These are phyloP conservation scores for Boechera retrofracta DNA, from an alignment of 345 rosid species.

Conservation along the genomic window DNA sequence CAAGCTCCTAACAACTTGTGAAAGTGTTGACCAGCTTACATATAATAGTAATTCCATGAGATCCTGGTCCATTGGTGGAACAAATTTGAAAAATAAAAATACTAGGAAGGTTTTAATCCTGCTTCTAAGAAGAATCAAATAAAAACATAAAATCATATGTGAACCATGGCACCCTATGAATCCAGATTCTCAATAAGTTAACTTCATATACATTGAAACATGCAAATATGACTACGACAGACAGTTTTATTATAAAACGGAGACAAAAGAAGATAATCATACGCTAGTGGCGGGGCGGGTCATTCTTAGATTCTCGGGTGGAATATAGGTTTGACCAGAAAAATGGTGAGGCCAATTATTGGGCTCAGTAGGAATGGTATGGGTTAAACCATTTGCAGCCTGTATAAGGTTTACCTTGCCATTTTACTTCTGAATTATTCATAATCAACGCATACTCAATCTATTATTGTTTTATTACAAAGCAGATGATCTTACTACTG, in stretches of 20 bases:
- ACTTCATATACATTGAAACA: background rate
- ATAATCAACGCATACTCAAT: background rate
- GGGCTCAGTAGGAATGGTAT: background rate
- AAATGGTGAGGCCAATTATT: background rate
- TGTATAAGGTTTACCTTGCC: background rate
- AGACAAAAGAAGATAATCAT: background rate
- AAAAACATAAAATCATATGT: background rate
- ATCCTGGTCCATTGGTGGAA: background rate
- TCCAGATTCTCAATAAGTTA: background rate
- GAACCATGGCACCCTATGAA: background rate
- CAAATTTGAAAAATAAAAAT: background rate
- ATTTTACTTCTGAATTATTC: background rate
- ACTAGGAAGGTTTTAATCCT: background rate
- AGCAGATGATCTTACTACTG: background rate
- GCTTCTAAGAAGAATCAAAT: background rate
- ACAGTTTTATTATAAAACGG: background rate
- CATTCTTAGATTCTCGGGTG: background rate
- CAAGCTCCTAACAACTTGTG: background rate
- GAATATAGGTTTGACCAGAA: background rate
- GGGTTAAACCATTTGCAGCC: background rate
- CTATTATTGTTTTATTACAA: background rate
- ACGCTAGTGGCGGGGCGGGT: background rate
- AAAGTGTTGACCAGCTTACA: background rate
- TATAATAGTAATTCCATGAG: background rate
- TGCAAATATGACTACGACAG: background rate